Percentiles rank a stretch among this genome's conserved stretches.
These are phyloP conservation scores for Boletellus deceptivus DNA, from an alignment of 1,284 basidiomycete genomes.

Conservation along the genomic window DNA sequence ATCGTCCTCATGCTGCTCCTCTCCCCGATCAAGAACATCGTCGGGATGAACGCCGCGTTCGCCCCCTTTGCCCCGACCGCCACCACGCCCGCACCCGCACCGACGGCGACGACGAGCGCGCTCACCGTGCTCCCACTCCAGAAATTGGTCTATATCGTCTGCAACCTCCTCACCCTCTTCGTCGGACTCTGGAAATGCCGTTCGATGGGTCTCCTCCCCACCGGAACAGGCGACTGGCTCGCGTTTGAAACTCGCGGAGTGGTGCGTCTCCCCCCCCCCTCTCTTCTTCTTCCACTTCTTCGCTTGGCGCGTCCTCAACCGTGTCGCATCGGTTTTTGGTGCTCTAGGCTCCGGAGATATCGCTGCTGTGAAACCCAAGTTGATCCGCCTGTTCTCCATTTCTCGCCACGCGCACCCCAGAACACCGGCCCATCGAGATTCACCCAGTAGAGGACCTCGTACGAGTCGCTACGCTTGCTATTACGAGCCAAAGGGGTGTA, in stretches of 20 bases:
- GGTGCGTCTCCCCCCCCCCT: slow-evolving; percentile 44
- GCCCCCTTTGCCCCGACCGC: slow-evolving; percentile 59
- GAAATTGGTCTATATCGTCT: slow-evolving; percentile 66
- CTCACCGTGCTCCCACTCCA: slow-evolving; percentile 54
- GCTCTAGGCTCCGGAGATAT: slow-evolving; percentile 29
- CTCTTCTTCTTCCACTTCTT: neutral
- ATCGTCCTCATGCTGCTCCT: slow-evolving; percentile 89
- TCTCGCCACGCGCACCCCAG: too few relatives aligned
- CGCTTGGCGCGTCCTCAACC: neutral
- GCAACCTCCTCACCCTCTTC: slow-evolving; percentile 70
- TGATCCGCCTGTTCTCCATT: neutral
- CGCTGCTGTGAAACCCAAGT: slow-evolving; percentile 15
- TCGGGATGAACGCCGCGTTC: slow-evolving; percentile 72
- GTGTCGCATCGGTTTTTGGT: neutral
- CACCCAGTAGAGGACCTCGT: neutral
- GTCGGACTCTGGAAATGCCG: slow-evolving; percentile 90
- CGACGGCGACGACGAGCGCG: too few relatives aligned
- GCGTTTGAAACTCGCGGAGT: slow-evolving; percentile 80
- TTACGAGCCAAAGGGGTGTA: slow-evolving; percentile 20
- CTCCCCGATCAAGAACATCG: slow-evolving; percentile 76
- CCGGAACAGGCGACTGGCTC: slow-evolving; percentile 87
- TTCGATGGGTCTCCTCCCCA: slow-evolving; percentile 85
- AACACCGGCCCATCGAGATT: slow-evolving; percentile 4
- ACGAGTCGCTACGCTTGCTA: slow-evolving; percentile 9
- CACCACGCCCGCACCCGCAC: slow-evolving; percentile 36